Evolutionary conservation across 441 rosid genomes (phyloP), one percentile per base, ranked within the genome.

Genomic region (Dalechampia spathulata): DNA sequence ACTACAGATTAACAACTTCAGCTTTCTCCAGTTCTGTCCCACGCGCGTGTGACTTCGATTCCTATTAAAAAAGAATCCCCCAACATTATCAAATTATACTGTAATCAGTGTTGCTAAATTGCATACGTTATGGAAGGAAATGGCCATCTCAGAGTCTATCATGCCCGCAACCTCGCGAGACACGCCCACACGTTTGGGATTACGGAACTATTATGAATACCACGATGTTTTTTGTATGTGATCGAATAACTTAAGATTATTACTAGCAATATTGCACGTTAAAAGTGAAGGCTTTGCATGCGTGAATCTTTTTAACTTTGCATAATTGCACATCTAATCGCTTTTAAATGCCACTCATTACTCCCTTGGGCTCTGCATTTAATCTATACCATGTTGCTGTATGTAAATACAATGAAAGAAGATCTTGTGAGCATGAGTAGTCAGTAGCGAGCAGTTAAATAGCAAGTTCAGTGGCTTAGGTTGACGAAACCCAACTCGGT

Each of bases 1-100:
- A 21, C 16, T 2, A 13, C 25, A 60, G 49, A 62, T 52, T 30
- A 57, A 55, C 41, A 11, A 42, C 15, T 46, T 65, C 22, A 21
- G 32, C 50, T 66, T 37, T n/a, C 32, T 15, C 16, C 15, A 30
- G 22, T 38, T 51, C 27, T 17, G 17, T 50, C 12, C 52, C 14
- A 37, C 19, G 76, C 64, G 75, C 71, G 75, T 75, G 55, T 41
- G 55, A 55, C 55, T 55, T 17, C 8, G 8, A 30, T 8, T 30
- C 34, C 4, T 30, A 8, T n/a, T n/a, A n/a, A n/a, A n/a, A n/a
- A n/a, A n/a, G n/a, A n/a, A n/a, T n/a, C n/a, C n/a, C n/a, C n/a
- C n/a, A n/a, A n/a, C n/a, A n/a, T n/a, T n/a, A n/a, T n/a, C n/a
- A n/a, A n/a, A n/a, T n/a, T n/a, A n/a, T n/a, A n/a, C n/a, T n/a